Evolutionary conservation across 768 basidiomycete genomes (phyloP).

Genomic region (Russula sp.): DNA sequence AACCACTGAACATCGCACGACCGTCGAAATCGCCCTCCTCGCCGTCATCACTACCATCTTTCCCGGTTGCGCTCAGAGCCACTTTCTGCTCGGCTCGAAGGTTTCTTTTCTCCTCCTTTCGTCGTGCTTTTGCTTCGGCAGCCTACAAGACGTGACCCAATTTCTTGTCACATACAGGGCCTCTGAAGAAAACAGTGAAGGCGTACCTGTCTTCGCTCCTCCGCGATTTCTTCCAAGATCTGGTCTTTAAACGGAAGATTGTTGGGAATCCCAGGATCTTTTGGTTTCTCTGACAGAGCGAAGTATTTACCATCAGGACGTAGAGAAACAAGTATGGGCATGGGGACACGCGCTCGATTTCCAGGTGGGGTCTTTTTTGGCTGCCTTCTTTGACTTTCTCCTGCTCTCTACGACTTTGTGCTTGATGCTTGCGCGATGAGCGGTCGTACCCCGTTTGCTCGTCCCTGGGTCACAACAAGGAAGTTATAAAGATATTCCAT

Average conservation of each 20-base stretch:
- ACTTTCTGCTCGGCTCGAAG: conserved; percentile 25
- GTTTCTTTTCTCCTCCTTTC: conserved; percentile 59
- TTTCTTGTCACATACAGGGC: not conserved
- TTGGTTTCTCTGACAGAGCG: conserved; percentile 52
- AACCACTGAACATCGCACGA: conserved; percentile 31
- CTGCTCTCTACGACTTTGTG: conserved; percentile 69
- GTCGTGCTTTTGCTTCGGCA: conserved; percentile 65
- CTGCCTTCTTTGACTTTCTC: conserved; percentile 67
- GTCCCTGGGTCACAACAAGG: conserved; percentile 50
- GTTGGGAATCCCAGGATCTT: conserved; percentile 92
- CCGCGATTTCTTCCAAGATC: conserved; percentile 84
- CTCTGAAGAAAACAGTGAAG: not conserved
- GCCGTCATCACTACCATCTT: conserved; percentile 22
- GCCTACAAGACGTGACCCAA: conserved; percentile 35
- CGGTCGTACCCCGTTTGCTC: conserved; percentile 68
- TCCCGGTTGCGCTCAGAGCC: conserved; percentile 14
- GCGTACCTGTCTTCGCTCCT: conserved; percentile 66
- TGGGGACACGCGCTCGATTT: conserved; percentile 66
- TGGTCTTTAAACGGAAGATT: conserved; percentile 92
- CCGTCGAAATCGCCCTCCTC: conserved; percentile 37
- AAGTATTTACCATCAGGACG: not conserved
- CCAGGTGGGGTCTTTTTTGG: conserved; percentile 78
- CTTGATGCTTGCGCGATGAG: conserved; percentile 64
- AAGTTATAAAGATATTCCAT: not conserved
- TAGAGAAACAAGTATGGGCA: not conserved